Evolutionary conservation across 176 grass and related monocot genomes (phyloP).

Genomic region (Carex littledalei): DNA sequence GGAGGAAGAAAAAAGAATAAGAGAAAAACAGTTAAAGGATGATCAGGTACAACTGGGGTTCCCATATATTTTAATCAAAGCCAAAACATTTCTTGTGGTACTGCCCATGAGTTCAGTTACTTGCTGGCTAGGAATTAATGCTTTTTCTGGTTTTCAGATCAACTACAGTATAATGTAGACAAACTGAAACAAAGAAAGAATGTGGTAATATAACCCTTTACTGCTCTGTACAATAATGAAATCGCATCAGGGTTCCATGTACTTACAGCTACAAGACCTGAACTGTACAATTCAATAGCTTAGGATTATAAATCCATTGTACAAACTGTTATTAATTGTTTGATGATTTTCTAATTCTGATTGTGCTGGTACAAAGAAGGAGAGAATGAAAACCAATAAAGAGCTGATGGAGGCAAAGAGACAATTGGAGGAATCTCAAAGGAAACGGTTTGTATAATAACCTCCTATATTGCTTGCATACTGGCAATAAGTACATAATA

Average conservation of each 20-base stretch:
- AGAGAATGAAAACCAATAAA: slow-evolving; percentile 59
- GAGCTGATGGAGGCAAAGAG: slow-evolving; percentile 60
- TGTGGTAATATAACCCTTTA: not conserved
- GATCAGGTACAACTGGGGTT: slow-evolving; percentile 43
- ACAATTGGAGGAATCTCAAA: slow-evolving; percentile 65
- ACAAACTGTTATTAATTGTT: not conserved
- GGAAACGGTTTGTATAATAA: slow-evolving; percentile 54
- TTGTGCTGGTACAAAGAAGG: slow-evolving; percentile 33
- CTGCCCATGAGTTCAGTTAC: not conserved
- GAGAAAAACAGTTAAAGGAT: slow-evolving; percentile 43
- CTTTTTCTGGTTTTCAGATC: not conserved
- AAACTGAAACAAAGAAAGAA: not conserved
- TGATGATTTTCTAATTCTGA: slow-evolving; percentile 13
- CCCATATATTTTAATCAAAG: not conserved
- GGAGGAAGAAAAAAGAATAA: slow-evolving; percentile 36
- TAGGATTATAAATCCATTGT: slow-evolving; percentile 1
- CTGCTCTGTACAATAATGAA: not conserved
- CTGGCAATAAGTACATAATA: not conserved
- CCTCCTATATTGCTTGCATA: not conserved
- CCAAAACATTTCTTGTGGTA: not conserved
- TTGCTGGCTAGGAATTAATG: not conserved
- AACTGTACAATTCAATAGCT: not conserved
- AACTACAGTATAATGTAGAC: not conserved
- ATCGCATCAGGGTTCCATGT: not conserved
- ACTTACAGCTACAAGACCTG: not conserved